These are phyloP conservation scores for Penicillium paradoxum DNA, from an alignment of 495 filamentous ascomycete genomes.

Conservation along the genomic window DNA sequence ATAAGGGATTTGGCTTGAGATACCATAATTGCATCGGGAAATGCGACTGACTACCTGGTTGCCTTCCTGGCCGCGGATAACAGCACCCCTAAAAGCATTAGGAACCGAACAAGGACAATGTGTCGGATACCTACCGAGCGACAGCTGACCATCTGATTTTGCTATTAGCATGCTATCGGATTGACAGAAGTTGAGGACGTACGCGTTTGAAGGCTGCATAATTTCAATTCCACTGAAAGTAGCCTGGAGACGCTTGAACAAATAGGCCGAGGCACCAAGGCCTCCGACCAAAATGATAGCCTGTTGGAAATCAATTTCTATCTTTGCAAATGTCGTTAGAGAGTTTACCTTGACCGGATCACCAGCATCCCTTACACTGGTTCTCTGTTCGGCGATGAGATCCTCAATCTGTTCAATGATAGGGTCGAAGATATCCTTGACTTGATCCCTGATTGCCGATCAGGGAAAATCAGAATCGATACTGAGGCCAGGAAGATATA, in stretches of 20 bases:
- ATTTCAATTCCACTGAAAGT: conserved; percentile 42
- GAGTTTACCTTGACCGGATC: conserved; percentile 12
- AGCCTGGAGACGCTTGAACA: conserved; percentile 51
- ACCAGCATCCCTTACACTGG: conserved; percentile 22
- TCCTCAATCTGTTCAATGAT: conserved; percentile 54
- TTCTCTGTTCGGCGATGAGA: conserved; percentile 56
- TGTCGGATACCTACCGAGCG: conserved; percentile 17
- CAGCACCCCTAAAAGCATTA: conserved; percentile 41
- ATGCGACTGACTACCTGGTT: conserved; percentile 44
- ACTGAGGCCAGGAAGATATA: not conserved
- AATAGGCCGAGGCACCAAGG: conserved; percentile 63
- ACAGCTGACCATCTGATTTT: conserved; percentile 26
- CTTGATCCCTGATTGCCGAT: conserved; percentile 24
- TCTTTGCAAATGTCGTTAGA: no score
- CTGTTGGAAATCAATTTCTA: conserved; percentile 26
- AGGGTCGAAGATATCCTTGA: conserved; percentile 52
- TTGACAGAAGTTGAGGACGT: conserved; percentile 20
- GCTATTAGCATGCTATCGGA: not conserved
- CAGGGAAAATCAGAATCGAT: not conserved
- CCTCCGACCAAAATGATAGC: conserved; percentile 69
- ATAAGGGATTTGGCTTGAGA: conserved; percentile 23
- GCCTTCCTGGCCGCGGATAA: conserved; percentile 36
- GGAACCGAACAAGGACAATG: no score
- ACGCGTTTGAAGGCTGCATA: conserved; percentile 59
- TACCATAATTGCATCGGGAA: conserved; percentile 49